phyloP scores from a whole-genome alignment of 345 rosid species.

The Eucalyptus sideroxylon region DNA sequence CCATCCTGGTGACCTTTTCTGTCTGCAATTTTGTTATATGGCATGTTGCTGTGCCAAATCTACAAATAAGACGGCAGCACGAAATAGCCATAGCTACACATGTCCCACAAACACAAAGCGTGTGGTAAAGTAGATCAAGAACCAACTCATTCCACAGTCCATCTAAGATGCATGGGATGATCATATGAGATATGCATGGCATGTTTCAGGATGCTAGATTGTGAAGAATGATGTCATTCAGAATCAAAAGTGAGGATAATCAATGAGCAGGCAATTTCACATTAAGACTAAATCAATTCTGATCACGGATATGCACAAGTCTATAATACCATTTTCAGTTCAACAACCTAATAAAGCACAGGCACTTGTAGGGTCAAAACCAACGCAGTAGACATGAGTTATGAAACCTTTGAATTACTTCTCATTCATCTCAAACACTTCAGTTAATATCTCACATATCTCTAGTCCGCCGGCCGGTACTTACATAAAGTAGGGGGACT shows the following conservation, averaged over 20 bases:
- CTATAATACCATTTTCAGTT: background rate
- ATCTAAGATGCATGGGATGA: background rate
- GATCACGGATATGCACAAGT: background rate
- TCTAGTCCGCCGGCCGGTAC: background rate
- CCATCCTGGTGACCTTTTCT: constrained; percentile 99
- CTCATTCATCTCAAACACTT: background rate
- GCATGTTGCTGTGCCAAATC: constrained; percentile 99
- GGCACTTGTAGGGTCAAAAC: background rate
- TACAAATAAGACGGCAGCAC: background rate
- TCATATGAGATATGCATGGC: background rate
- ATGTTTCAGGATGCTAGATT: background rate
- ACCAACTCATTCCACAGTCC: background rate
- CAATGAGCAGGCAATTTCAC: background rate
- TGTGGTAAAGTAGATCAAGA: background rate
- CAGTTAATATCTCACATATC: background rate
- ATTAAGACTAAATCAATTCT: background rate
- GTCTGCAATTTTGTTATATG: constrained; percentile 89
- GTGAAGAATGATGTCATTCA: background rate
- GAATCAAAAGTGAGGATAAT: background rate
- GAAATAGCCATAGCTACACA: background rate
- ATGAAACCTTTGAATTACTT: background rate
- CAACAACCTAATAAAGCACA: background rate
- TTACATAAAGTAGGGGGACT: background rate
- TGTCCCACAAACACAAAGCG: background rate
- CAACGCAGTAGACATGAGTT: background rate